Conservation (phyloP, 768 basidiomycete species). For the Daedaleopsis sinensis region DNA sequence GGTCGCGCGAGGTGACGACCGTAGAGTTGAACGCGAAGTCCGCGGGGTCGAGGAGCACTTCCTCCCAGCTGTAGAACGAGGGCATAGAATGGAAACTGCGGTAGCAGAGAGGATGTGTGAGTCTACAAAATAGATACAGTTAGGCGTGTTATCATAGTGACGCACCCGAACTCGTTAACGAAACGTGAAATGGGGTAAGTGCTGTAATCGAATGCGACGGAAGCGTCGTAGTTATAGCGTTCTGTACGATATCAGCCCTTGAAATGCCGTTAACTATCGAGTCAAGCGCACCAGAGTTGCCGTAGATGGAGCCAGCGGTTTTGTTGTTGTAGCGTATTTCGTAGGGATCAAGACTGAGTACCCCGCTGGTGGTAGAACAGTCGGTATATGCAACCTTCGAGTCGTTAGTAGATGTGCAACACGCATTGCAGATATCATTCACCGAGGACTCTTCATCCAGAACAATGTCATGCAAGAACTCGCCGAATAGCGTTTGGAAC, state of each 20-base stretch:
- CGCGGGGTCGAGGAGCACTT: slow-evolving; percentile 50
- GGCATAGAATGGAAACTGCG: slow-evolving; percentile 65
- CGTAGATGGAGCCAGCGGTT: slow-evolving; percentile 56
- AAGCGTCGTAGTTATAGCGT: slow-evolving; percentile 58
- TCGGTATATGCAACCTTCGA: slow-evolving; percentile 57
- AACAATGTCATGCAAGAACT: slow-evolving; percentile 51
- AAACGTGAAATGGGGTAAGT: slow-evolving; percentile 56
- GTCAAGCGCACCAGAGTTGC: slow-evolving; percentile 45
- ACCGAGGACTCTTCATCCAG: slow-evolving; percentile 54
- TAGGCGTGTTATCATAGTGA: background rate
- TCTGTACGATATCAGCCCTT: slow-evolving; percentile 35
- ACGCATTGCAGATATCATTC: background rate
- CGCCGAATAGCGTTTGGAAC: slow-evolving; percentile 55
- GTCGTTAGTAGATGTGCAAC: background rate
- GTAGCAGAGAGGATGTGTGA: background rate
- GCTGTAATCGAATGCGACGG: slow-evolving; percentile 53
- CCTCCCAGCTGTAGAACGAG: slow-evolving; percentile 63
- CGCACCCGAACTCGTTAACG: slow-evolving; percentile 60
- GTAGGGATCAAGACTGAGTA: slow-evolving; percentile 60
- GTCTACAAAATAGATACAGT: background rate
- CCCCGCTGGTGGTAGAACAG: slow-evolving; percentile 60
- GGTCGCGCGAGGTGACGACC: slow-evolving; percentile 56
- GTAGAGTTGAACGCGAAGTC: slow-evolving; percentile 63
- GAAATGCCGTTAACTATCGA: background rate
- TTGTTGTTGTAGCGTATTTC: slow-evolving; percentile 51